A percentile compares a stretch with the other conserved stretches of the same genome.
Evolutionary conservation across 352 stramenopile genomes (phyloP).

Genomic region (Sclerospora graminicola): DNA sequence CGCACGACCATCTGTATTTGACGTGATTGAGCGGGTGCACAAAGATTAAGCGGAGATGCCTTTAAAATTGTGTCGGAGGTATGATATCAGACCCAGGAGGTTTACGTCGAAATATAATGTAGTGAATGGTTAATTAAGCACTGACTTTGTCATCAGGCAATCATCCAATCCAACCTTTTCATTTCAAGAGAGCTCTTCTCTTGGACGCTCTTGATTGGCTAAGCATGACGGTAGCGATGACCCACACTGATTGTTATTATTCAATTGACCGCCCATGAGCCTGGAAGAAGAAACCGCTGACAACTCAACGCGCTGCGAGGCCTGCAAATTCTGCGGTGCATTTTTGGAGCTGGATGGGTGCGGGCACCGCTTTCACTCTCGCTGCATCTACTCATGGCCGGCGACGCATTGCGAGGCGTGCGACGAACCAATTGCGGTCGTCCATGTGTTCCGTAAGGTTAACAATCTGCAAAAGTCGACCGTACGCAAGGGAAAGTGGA

Average conservation of each 20-base stretch:
- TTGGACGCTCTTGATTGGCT: conserved; percentile 3
- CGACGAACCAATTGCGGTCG: conserved; percentile 21
- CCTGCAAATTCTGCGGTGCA: conserved; percentile 59
- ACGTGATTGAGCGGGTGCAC: conserved; percentile 60
- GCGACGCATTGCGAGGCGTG: conserved; percentile 46
- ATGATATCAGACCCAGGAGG: too few species aligned
- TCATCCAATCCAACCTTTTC: conserved; percentile 1
- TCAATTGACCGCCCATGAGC: background rate
- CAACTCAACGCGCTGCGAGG: conserved; percentile 53
- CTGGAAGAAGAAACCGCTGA: conserved; percentile 18
- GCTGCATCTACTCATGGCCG: conserved; percentile 65
- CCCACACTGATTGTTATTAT: too few species aligned
- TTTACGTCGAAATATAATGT: too few species aligned
- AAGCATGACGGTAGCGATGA: background rate
- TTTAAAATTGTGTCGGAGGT: too few species aligned
- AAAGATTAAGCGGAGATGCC: conserved; percentile 2
- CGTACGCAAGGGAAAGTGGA: conserved; percentile 70
- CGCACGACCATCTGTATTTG: conserved; percentile 45
- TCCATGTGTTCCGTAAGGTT: conserved; percentile 45
- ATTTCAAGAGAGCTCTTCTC: conserved; percentile 1
- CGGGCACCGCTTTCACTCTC: conserved; percentile 68
- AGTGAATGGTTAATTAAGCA: background rate
- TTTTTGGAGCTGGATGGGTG: conserved; percentile 58
- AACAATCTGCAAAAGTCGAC: conserved; percentile 31
- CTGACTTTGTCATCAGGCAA: background rate